Evolutionary conservation across 148 eudicot species (phyloP), one percentile per base, ranked within the genome.

Genomic region (Drosera capensis): DNA sequence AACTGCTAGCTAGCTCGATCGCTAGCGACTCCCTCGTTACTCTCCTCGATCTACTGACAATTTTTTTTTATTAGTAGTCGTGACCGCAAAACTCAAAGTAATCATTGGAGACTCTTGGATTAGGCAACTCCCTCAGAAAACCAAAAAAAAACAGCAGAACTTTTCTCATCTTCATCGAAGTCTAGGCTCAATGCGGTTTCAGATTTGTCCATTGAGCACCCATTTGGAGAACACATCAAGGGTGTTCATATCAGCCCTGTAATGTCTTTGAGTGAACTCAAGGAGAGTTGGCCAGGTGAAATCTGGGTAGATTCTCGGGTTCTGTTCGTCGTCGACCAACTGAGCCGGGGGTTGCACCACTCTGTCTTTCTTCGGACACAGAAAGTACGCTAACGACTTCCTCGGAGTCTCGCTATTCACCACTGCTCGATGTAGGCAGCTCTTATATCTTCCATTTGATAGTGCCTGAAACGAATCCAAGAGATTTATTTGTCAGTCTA

Each of bases 391-490:
- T 13, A 77, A 72, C 2, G 79, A 77, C 52, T 73, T 77, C 61
- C 83, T 70, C n/a, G 79, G 46, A 23, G 54, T 60, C 50, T 53
- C 55, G 55, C 47, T 64, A 57, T 77, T 77, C 51, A 77, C 83
- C 65, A 77, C 78, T 1, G 78, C 78, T 37, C 83, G 42, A 49
- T 77, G 83, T 28, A 72, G 22, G 61, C 83, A 77, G 47, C 83
- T 77, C 49, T 54, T 66, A 68, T 77, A 77, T 39, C 57, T 77
- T 31, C 83, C 83, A 40, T 77, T 77, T 7, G 83, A 59, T 0
- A 76, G 67, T 19, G 82, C 82, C 82, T 77, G 69, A 8, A 52
- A 16, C 20, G 45, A 20, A 25, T 42, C 26, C 21, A 25, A 40
- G 49, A 36, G 7, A 29, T 18, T 13, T 12, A 29, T 44, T 17